Percentiles rank a stretch among this genome's conserved stretches.
Evolutionary conservation across 768 basidiomycete species (phyloP).

Genomic region (Lenzites betulinus): DNA sequence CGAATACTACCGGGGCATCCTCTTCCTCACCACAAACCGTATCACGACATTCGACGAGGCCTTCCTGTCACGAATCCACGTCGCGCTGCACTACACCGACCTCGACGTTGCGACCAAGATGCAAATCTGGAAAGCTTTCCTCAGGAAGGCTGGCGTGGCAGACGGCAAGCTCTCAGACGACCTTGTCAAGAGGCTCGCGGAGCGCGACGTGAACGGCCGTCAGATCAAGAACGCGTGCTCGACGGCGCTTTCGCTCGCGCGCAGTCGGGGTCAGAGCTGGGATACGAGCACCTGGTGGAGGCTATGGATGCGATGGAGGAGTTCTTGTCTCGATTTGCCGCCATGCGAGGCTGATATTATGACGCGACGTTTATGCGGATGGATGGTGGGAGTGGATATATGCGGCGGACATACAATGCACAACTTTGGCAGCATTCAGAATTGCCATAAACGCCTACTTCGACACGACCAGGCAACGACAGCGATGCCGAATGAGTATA

Average conservation of each 20-base stretch:
- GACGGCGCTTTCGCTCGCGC: constrained; percentile 61
- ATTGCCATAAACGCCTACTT: constrained; percentile 36
- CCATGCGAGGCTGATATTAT: neutral
- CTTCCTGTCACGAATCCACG: constrained; percentile 66
- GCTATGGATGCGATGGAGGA: constrained; percentile 66
- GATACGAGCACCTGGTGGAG: constrained; percentile 51
- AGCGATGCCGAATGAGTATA: constrained; percentile 63
- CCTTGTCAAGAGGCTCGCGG: constrained; percentile 47
- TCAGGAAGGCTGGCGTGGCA: constrained; percentile 23
- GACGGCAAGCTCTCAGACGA: constrained; percentile 36
- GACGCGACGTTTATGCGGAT: neutral
- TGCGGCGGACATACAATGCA: neutral
- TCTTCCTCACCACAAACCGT: constrained; percentile 43
- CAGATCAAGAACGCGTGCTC: constrained; percentile 71
- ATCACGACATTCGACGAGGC: constrained; percentile 64
- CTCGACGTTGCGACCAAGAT: constrained; percentile 26
- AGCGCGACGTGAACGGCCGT: constrained; percentile 58
- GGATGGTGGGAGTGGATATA: neutral
- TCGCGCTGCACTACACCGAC: constrained; percentile 39
- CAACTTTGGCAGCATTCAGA: constrained; percentile 18
- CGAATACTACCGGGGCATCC: constrained; percentile 36
- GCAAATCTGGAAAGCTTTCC: constrained; percentile 31
- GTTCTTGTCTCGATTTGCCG: constrained; percentile 21
- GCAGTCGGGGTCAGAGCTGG: constrained; percentile 47
- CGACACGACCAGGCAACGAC: constrained; percentile 61